Conservation (phyloP, 2,329 filamentous ascomycete genomes). For the Clonostachys rosea region DNA sequence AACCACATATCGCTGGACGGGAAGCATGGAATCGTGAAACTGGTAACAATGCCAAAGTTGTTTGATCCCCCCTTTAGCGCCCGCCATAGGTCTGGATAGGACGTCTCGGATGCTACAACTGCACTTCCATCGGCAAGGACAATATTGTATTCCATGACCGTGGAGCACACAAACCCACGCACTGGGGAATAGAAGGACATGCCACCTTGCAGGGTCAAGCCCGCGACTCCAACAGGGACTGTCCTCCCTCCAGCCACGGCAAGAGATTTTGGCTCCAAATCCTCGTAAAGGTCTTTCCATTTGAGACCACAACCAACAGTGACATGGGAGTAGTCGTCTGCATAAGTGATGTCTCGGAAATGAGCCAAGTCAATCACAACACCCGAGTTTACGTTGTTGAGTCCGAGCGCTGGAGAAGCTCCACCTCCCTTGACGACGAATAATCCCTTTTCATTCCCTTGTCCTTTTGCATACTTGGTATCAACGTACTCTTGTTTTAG, state of each 20-base stretch:
- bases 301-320: constrained; percentile 34
- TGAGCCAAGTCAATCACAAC: constrained; percentile 35
- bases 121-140: constrained; percentile 39
- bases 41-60: constrained; percentile 10
- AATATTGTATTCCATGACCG: constrained; percentile 36
- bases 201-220: constrained; percentile 40
- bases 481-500: too few species aligned
- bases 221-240: constrained; percentile 33
- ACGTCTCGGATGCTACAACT: constrained; percentile 26
- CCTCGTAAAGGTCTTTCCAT: constrained; percentile 35
- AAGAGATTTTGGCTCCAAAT: constrained; percentile 27
- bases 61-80: constrained; percentile 6
- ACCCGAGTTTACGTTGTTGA: constrained; percentile 31
- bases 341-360: constrained; percentile 27
- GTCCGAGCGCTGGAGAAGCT: constrained; percentile 38
- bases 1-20: background rate
- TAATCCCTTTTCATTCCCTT: too few species aligned
- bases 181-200: constrained; percentile 40
- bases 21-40: constrained; percentile 27
- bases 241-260: constrained; percentile 33
- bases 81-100: constrained; percentile 3
- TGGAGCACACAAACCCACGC: constrained; percentile 41
- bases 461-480: too few species aligned
- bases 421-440: constrained; percentile 49
- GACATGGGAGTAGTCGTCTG: constrained; percentile 23